Evolutionary conservation across 441 rosid genomes (phyloP), one percentile per base, ranked within the genome.

Genomic region (Adansonia grandidieri): DNA sequence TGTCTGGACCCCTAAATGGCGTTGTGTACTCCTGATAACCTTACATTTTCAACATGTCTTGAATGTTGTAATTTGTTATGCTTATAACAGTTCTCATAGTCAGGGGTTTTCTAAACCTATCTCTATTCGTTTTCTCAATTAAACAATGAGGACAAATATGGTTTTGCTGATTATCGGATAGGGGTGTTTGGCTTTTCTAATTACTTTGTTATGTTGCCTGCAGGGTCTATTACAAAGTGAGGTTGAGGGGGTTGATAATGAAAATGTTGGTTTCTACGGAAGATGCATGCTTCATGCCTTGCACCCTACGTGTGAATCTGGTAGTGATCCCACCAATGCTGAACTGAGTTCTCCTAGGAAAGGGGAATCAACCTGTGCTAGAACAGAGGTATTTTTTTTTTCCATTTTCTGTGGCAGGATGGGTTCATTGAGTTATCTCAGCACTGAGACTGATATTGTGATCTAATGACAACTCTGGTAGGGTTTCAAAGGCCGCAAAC

Each of bases 211-310:
- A 7, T 47, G 42, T 51, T 72, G 79, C 44, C 75, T 73, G 24
- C 47, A 89, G 90, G 91, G 87, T 79, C 77, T 87, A 32, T 75
- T 89, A 83, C 91, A 89, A 83, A 89, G 88, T 81, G 89, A 87
- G 81, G 82, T 82, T 65, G 90, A 89, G 81, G 90, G 87, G n/a
- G 63, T 67, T 74, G 84, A 83, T 66, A 73, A 79, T 82, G 86
- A 85, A 81, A 84, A 77, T 67, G 82, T 89, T 45, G 89, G 89
- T 60, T 89, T 89, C 75, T 86, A 87, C 65, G 91, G 87, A 45
- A 85, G 89, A 79, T 89, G 91, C 44, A 20, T 44, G 32, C 73
- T 77, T 77, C 89, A 87, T 78, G 89, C 85, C 10, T 74, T 79
- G 37, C 45, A 37, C 44, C 63, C 65, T 9, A 60, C 75, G 66